Conservation (phyloP, 805 yeast species). For the Naumovozyma dairenensis region DNA sequence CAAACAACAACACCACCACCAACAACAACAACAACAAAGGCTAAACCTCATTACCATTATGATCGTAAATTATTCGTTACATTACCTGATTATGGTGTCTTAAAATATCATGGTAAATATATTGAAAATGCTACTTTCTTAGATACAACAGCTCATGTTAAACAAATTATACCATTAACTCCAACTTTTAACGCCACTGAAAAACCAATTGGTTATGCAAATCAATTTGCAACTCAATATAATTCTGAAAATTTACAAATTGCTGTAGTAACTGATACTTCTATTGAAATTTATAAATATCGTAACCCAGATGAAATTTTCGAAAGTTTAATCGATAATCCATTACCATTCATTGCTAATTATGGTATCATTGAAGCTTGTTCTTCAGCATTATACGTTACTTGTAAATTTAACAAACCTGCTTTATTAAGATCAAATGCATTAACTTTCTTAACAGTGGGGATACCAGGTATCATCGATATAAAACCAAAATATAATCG, state of each 20-base stretch:
- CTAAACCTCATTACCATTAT: conserved; percentile 26
- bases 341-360: conserved; percentile 59
- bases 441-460: conserved; percentile 34
- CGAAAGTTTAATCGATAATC: conserved; percentile 58
- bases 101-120: conserved; percentile 61
- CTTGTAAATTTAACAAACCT: conserved; percentile 63
- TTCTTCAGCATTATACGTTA: conserved; percentile 73
- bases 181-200: conserved; percentile 62
- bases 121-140: conserved; percentile 76
- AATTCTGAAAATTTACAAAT: conserved; percentile 54
- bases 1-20: not conserved
- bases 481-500: conserved; percentile 34
- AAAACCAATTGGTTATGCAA: conserved; percentile 74
- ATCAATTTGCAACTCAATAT: conserved; percentile 81
- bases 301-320: conserved; percentile 74
- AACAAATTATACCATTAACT: conserved; percentile 62
- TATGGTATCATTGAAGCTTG: conserved; percentile 89
- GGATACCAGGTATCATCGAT: conserved; percentile 35
- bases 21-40: not conserved
- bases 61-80: conserved; percentile 63
- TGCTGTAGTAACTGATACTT: conserved; percentile 73
- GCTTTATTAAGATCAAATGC: conserved; percentile 38
- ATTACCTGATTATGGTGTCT: conserved; percentile 76
- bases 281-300: conserved; percentile 66
- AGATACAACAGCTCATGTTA: conserved; percentile 51